Evolutionary conservation across 176 grass and related monocot species (phyloP).

Genomic region (Triticum turgidum): DNA sequence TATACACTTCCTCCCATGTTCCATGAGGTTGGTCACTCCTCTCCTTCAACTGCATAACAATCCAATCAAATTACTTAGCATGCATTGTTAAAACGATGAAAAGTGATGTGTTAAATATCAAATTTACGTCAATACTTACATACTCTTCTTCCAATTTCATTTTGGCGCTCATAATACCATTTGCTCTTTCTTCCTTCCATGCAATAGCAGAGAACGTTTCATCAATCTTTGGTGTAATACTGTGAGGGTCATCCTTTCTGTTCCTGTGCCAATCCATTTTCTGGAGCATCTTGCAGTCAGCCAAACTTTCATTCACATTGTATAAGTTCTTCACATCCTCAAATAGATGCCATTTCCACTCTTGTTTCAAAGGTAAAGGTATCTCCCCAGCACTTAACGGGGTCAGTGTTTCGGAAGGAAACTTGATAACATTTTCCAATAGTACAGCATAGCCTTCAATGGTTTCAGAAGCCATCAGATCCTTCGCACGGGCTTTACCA

Average conservation of each 20-base stretch:
- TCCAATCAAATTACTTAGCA: not conserved
- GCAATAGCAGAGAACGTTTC: conserved; percentile 62
- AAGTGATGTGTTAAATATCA: not conserved
- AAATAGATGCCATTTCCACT: conserved; percentile 88
- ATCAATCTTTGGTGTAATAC: conserved; percentile 47
- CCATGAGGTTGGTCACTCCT: conserved; percentile 81
- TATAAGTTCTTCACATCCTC: conserved; percentile 51
- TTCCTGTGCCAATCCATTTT: conserved; percentile 66
- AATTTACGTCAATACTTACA: conserved; percentile 37
- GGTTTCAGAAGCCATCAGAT: conserved; percentile 76
- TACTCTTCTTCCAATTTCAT: conserved; percentile 81
- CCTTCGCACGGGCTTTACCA: conserved; percentile 78
- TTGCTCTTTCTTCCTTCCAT: conserved; percentile 84
- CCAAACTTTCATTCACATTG: conserved; percentile 42
- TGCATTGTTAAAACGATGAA: not conserved
- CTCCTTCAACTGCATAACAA: conserved; percentile 80
- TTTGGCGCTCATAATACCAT: conserved; percentile 50
- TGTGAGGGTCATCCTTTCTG: conserved; percentile 36
- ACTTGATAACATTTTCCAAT: conserved; percentile 72
- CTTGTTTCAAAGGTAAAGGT: conserved; percentile 64
- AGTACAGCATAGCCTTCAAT: conserved; percentile 76
- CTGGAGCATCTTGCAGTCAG: conserved; percentile 57
- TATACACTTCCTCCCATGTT: conserved; percentile 98
- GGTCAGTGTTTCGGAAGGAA: conserved; percentile 56
- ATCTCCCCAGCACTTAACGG: conserved; percentile 62